Conservation (phyloP, 2,329 filamentous ascomycete species). For the Colletotrichum sp. region DNA sequence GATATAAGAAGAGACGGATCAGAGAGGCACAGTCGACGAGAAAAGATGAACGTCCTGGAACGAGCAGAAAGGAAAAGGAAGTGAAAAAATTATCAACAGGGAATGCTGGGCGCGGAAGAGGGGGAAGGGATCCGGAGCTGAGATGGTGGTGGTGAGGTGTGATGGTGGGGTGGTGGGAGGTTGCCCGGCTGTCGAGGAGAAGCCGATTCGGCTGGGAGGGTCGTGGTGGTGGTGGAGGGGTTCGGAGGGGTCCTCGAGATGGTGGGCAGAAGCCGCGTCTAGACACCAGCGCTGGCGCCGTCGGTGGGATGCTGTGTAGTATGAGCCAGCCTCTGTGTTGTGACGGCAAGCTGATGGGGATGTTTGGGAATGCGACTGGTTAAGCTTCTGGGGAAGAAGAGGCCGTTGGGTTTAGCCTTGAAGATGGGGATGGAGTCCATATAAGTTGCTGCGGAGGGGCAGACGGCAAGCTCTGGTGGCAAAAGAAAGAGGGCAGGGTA, state of each 20-base stretch:
- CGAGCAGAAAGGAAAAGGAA: not conserved
- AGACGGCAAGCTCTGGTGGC: conserved; percentile 9
- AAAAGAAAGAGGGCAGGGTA: conserved; percentile 1
- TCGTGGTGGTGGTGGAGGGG: conserved; percentile 18
- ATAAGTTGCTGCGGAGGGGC: conserved; percentile 2
- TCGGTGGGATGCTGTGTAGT: not conserved
- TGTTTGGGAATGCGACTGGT: not conserved
- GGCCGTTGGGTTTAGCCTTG: not conserved
- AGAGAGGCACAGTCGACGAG: not conserved
- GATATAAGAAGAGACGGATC: conserved; percentile 1
- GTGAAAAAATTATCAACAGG: not conserved
- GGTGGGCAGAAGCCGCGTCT: conserved; percentile 17
- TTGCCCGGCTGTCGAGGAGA: conserved; percentile 21
- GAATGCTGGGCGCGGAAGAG: conserved; percentile 15
- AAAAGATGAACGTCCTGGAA: not conserved
- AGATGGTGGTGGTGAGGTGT: conserved; percentile 7
- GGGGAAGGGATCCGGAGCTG: conserved; percentile 1
- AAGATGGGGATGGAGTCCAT: not conserved
- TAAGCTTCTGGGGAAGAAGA: not conserved
- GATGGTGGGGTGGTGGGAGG: conserved; percentile 19
- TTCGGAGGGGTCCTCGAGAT: conserved; percentile 9
- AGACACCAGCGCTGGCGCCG: not conserved
- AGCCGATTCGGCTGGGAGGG: conserved; percentile 23
- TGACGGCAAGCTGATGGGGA: not conserved
- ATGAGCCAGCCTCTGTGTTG: not conserved